Percentiles rank a stretch among this genome's conserved stretches.
These are phyloP conservation scores for Xanthoceras sorbifolium DNA, from an alignment of 345 rosid genomes.

Conservation along the genomic window DNA sequence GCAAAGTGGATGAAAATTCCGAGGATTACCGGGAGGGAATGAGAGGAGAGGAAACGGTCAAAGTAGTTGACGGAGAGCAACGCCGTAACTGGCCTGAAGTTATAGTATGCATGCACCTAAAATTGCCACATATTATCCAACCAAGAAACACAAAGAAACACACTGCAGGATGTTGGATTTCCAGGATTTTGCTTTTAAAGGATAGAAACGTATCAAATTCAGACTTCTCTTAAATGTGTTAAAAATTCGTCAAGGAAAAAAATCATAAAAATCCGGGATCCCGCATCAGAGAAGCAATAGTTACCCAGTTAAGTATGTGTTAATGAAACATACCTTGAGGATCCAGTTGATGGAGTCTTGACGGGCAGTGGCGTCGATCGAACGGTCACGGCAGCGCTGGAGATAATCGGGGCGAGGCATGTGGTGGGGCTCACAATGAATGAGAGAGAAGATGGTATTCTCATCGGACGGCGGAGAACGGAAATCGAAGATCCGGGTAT, in stretches of 20 bases:
- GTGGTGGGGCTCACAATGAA: conserved; percentile 41
- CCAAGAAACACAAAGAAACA: neutral
- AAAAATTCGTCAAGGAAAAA: too few species aligned
- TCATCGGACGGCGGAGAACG: conserved; percentile 33
- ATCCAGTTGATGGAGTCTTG: conserved; percentile 78
- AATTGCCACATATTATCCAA: conserved; percentile 20
- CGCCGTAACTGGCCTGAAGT: conserved; percentile 53
- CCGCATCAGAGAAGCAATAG: neutral
- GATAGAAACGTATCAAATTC: too few species aligned
- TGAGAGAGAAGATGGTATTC: conserved; percentile 23
- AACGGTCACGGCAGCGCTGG: conserved; percentile 44
- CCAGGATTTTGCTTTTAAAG: too few species aligned
- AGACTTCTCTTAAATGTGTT: too few species aligned
- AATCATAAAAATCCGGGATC: too few species aligned
- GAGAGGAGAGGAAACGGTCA: conserved; percentile 62
- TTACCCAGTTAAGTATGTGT: too few species aligned
- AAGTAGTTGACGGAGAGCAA: conserved; percentile 59
- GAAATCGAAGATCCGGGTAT: conserved; percentile 24
- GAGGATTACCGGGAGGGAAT: conserved; percentile 44
- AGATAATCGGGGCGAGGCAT: conserved; percentile 46
- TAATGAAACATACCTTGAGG: conserved; percentile 36
- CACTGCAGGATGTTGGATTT: too few species aligned
- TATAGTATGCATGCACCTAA: conserved; percentile 57
- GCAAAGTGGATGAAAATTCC: neutral
- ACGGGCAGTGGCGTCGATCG: conserved; percentile 55